A percentile compares a stretch with the other conserved stretches of the same genome.
Conservation (phyloP, 1,284 basidiomycete genomes). For the Sporisorium iseilematis-ciliati region DNA sequence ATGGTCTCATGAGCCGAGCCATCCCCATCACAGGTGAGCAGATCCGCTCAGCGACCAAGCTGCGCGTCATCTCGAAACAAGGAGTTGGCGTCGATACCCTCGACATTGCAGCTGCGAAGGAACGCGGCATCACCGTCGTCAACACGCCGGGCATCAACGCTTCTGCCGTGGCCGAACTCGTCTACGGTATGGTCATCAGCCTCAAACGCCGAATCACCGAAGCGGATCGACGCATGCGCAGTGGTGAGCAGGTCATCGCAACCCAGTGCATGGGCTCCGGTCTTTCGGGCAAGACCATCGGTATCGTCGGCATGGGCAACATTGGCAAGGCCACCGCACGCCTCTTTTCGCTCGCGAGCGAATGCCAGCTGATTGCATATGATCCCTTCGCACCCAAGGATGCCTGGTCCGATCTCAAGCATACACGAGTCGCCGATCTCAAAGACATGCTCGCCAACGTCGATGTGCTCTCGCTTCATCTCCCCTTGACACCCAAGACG, state of each 20-base stretch:
- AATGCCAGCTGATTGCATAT: constrained; percentile 1
- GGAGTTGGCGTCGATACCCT: constrained; percentile 3
- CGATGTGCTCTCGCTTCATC: constrained; percentile 10
- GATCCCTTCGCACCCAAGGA: constrained; percentile 10
- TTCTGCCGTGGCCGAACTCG: constrained; percentile 5
- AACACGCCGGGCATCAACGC: constrained; percentile 10
- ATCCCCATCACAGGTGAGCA: constrained; percentile 9
- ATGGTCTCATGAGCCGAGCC: constrained; percentile 10
- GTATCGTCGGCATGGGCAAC: constrained; percentile 12
- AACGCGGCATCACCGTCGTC: constrained; percentile 4
- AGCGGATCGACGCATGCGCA: constrained; percentile 11
- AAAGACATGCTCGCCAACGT: constrained; percentile 3
- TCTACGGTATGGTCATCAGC: constrained; percentile 5
- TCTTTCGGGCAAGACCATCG: constrained; percentile 1
- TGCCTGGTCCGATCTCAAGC: constrained; percentile 5
- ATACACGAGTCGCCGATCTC: neutral
- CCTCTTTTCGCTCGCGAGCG: constrained; percentile 3
- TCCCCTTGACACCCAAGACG: constrained; percentile 8
- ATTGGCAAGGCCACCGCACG: constrained; percentile 9
- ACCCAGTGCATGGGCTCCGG: constrained; percentile 11
- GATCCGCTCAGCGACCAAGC: constrained; percentile 9
- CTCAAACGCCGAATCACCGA: constrained; percentile 8
- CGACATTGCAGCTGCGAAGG: constrained; percentile 1
- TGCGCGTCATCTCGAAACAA: constrained; percentile 7
- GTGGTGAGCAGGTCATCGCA: neutral